These are phyloP conservation scores for Cercospora zeina DNA, from an alignment of 2,329 filamentous ascomycete genomes.

Conservation along the genomic window DNA sequence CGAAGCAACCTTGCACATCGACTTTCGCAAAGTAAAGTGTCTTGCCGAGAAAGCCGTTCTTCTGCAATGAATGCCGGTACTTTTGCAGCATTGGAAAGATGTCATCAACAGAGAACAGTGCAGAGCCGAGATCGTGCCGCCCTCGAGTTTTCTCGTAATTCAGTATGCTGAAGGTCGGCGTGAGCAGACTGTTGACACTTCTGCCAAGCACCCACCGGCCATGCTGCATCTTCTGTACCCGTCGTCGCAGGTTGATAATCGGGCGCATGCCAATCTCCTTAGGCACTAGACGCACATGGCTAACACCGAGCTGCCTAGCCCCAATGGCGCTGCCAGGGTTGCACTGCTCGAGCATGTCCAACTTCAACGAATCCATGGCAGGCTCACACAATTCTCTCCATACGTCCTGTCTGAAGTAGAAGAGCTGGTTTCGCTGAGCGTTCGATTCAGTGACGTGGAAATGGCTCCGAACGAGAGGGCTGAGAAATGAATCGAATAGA, in stretches of 20 bases:
- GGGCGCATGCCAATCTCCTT: slow-evolving; percentile 75
- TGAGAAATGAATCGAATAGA: slow-evolving; percentile 84
- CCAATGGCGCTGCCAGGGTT: slow-evolving; percentile 60
- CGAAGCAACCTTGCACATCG: slow-evolving; percentile 89
- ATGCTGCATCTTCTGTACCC: slow-evolving; percentile 55
- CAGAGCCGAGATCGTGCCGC: slow-evolving; percentile 68
- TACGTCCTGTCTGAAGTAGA: slow-evolving; percentile 92
- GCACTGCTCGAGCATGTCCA: slow-evolving; percentile 76
- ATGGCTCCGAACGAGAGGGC: slow-evolving; percentile 80
- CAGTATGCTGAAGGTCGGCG: slow-evolving; percentile 73
- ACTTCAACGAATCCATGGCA: slow-evolving; percentile 65
- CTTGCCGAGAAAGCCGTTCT: slow-evolving; percentile 39
- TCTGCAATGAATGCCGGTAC: slow-evolving; percentile 60
- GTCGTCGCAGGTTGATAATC: slow-evolving; percentile 80
- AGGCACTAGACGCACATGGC: slow-evolving; percentile 76
- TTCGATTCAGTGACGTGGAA: slow-evolving; percentile 96
- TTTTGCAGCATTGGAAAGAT: slow-evolving; percentile 70
- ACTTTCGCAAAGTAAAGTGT: slow-evolving; percentile 85
- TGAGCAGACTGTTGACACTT: slow-evolving; percentile 70
- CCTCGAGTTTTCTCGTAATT: slow-evolving; percentile 66
- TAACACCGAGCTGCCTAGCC: slow-evolving; percentile 69
- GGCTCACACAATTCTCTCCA: slow-evolving; percentile 79
- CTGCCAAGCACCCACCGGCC: slow-evolving; percentile 58
- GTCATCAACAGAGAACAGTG: slow-evolving; percentile 78
- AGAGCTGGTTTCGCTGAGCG: slow-evolving; percentile 73